A percentile compares a stretch with the other conserved stretches of the same genome.
These are phyloP conservation scores for Linum tenue DNA, from an alignment of 345 rosid genomes.

Conservation along the genomic window DNA sequence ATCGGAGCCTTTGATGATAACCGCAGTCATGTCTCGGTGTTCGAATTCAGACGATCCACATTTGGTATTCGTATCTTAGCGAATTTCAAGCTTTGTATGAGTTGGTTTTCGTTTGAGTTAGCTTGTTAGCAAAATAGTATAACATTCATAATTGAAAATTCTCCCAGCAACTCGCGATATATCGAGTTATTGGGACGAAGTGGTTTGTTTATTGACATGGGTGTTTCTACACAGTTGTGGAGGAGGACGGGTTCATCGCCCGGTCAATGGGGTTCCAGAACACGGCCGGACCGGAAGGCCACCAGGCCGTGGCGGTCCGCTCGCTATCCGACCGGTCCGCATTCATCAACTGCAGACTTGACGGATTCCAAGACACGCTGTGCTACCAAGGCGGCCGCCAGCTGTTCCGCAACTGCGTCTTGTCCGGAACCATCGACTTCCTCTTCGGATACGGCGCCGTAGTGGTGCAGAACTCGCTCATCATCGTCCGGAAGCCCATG, in stretches of 20 bases:
- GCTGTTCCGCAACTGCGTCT: constrained; percentile 23
- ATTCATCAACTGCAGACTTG: constrained; percentile 20
- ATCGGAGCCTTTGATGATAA: no score
- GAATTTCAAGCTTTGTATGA: no score
- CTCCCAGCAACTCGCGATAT: no score
- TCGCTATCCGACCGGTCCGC: constrained; percentile 17
- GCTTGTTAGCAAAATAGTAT: no score
- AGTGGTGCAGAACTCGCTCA: constrained; percentile 21
- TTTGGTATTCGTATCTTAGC: not conserved
- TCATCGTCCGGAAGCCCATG: constrained; percentile 20
- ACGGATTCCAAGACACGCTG: constrained; percentile 20
- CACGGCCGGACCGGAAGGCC: constrained; percentile 26
- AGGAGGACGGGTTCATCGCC: constrained; percentile 15
- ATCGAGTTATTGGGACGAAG: no score
- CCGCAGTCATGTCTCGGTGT: no score
- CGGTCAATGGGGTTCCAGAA: constrained; percentile 18
- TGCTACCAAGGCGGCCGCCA: constrained; percentile 17
- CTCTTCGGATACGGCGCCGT: constrained; percentile 21
- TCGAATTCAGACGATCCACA: no score
- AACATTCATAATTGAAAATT: no score
- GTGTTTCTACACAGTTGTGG: constrained; percentile 16
- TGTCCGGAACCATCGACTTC: constrained; percentile 24
- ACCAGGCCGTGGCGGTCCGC: constrained; percentile 22
- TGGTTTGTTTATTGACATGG: no score
- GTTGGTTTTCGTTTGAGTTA: no score